Evolutionary conservation across 768 basidiomycete genomes (phyloP).

Genomic region (Coprinopsis cinerea): DNA sequence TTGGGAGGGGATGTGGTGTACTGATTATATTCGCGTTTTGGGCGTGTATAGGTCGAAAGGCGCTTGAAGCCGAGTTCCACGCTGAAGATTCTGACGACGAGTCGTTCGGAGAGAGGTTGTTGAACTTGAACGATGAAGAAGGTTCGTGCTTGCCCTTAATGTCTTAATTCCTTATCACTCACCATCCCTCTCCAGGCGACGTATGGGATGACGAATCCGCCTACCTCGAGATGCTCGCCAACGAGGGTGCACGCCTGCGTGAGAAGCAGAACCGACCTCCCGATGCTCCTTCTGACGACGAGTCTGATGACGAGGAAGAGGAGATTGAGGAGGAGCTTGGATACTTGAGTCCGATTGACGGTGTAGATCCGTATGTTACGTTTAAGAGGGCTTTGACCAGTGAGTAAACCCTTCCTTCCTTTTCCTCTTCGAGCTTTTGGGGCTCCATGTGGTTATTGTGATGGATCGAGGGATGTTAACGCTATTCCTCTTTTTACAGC

Average conservation of each 20-base stretch:
- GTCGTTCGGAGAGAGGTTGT: conserved; percentile 35
- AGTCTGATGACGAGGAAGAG: conserved; percentile 46
- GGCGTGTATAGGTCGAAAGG: conserved; percentile 44
- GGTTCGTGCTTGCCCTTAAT: conserved; percentile 23
- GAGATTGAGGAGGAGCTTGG: conserved; percentile 79
- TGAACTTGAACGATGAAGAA: conserved; percentile 59
- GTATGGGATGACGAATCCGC: conserved; percentile 89
- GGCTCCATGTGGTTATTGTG: too few relatives aligned
- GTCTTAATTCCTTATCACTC: conserved; percentile 2
- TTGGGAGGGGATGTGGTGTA: conserved; percentile 1
- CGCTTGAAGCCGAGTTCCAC: conserved; percentile 39
- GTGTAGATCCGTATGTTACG: conserved; percentile 66
- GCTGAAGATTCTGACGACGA: conserved; percentile 30
- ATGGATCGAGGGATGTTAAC: too few relatives aligned
- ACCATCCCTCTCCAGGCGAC: conserved; percentile 48
- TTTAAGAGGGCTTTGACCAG: conserved; percentile 78
- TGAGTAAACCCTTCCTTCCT: conserved; percentile 33
- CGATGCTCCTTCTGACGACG: conserved; percentile 62
- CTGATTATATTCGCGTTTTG: background rate
- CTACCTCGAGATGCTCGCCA: conserved; percentile 81
- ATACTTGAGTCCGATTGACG: conserved; percentile 80
- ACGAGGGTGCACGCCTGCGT: conserved; percentile 74
- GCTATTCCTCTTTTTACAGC: conserved; percentile 33
- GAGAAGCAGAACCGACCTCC: conserved; percentile 43
- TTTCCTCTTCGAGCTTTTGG: conserved; percentile 5